Conservation (phyloP, 2,329 filamentous ascomycete genomes). For the Allantophomopsis cytisporea region DNA sequence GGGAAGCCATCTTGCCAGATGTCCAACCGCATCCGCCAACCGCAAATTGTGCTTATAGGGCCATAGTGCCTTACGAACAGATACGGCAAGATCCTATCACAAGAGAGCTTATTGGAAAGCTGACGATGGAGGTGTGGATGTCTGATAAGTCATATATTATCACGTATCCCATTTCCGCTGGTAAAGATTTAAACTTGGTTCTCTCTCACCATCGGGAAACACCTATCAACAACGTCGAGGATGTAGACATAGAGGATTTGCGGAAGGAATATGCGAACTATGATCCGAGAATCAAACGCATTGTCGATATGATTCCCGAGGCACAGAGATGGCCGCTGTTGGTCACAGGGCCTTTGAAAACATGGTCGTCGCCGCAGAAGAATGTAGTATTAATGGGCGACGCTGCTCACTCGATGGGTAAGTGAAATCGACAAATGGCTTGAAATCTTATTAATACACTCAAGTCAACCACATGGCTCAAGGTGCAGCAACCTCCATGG, state of each 20-base stretch:
- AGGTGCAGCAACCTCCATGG: constrained; percentile 28
- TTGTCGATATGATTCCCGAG: constrained; percentile 14
- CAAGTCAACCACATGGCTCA: constrained; percentile 26
- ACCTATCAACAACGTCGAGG: constrained; percentile 18
- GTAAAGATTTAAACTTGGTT: constrained; percentile 26
- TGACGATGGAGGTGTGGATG: constrained; percentile 30
- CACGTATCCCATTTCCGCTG: constrained; percentile 25
- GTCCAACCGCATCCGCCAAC: constrained; percentile 24
- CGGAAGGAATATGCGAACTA: constrained; percentile 24
- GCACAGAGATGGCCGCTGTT: constrained; percentile 25
- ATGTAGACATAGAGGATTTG: constrained; percentile 24
- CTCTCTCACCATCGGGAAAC: constrained; percentile 24
- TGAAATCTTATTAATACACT: background rate
- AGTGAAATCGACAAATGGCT: background rate
- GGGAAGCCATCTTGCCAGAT: constrained; percentile 23
- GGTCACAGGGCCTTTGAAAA: constrained; percentile 24
- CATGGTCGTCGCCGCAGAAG: constrained; percentile 25
- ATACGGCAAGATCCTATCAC: constrained; percentile 24
- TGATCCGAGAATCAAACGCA: constrained; percentile 25
- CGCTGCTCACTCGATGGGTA: constrained; percentile 24
- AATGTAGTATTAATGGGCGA: constrained; percentile 30
- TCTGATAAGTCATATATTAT: constrained; percentile 24
- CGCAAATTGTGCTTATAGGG: constrained; percentile 28
- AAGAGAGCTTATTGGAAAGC: constrained; percentile 19
- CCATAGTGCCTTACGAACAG: constrained; percentile 25